phyloP scores from a whole-genome alignment of 306 rosid genomes.

The Pterocarpus macrocarpus region DNA sequence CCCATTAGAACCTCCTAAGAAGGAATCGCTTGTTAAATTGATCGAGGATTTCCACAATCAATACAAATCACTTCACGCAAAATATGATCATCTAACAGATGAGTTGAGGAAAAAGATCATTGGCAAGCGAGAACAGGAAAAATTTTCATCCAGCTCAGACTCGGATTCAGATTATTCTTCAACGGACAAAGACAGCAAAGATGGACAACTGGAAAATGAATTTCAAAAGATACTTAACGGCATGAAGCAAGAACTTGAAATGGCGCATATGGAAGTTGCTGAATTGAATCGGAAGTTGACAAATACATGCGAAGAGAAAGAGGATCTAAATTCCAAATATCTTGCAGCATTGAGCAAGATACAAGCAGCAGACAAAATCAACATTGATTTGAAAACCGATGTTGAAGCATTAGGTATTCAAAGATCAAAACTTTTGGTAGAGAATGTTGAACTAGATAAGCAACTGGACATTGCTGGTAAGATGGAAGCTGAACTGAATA shows the following conservation, averaged over 20 bases:
- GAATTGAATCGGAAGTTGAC: slow-evolving; percentile 65
- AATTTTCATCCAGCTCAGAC: slow-evolving; percentile 85
- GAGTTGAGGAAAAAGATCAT: slow-evolving; percentile 69
- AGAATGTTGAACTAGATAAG: slow-evolving; percentile 63
- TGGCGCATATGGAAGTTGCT: slow-evolving; percentile 64
- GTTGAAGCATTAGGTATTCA: slow-evolving; percentile 63
- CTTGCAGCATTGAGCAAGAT: slow-evolving; percentile 64
- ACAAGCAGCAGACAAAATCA: slow-evolving; percentile 67
- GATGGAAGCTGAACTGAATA: slow-evolving; percentile 64
- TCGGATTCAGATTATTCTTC: slow-evolving; percentile 76
- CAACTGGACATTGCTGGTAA: slow-evolving; percentile 57
- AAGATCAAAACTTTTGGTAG: slow-evolving; percentile 59
- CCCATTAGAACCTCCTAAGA: slow-evolving; percentile 57
- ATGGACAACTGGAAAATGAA: slow-evolving; percentile 69
- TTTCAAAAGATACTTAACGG: slow-evolving; percentile 60
- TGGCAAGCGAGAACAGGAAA: slow-evolving; percentile 67
- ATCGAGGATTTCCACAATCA: slow-evolving; percentile 78
- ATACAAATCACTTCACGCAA: slow-evolving; percentile 75
- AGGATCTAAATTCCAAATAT: slow-evolving; percentile 68
- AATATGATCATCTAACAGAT: slow-evolving; percentile 74
- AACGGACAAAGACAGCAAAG: slow-evolving; percentile 65
- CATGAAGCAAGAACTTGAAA: slow-evolving; percentile 77
- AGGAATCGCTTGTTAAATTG: slow-evolving; percentile 65
- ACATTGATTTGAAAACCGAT: slow-evolving; percentile 62
- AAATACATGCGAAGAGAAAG: slow-evolving; percentile 68